Evolutionary conservation across 2,329 filamentous ascomycete species (phyloP), one percentile per base, ranked within the genome.

Genomic region (Beauveria medogensis): DNA sequence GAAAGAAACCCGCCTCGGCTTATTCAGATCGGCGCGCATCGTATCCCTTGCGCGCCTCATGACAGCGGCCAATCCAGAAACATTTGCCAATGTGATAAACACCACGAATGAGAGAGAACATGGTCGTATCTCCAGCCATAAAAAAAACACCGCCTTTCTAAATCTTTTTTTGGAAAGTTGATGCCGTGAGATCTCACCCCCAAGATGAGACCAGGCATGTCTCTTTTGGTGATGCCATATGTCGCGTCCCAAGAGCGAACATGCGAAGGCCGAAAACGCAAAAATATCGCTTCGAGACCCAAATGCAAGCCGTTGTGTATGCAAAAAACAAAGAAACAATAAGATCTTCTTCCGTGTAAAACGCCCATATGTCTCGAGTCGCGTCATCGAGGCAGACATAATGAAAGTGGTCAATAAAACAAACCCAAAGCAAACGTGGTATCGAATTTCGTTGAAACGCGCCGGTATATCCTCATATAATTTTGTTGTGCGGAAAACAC

Each of bases 151-250:
- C 67, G 70, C 69, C 62, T 61, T 63, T 79, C 79, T 82, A 82
- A 80, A 67, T 64, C 69, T 75, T 79, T 34, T 73, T 78, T 75
- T 73, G 75, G 76, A 69, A 70, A 70, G 71, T 71, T 74, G 72
- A 73, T 74, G 71, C 75, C 78, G 75, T 78, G 81, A 68, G 80
- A 71, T 77, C 78, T 74, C 80, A 67, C 68, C 54, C 65, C 67
- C 68, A 64, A 63, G 62, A 69, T 66, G 67, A 68, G 50, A 62
- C 50, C 20, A 22, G 41, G 47, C 52, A 46, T 52, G 30, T 55
- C 34, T 55, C 48, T 54, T 58, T 57, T 62, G 41, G 55, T 37
- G 48, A 60, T 43, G 50, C 34, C 37, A 56, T 20, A 41, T 46
- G 50, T n/a, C 56, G 47, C 51, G 56, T 52, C 16, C 44, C 44